Evolutionary conservation across 2,329 filamentous ascomycete species (phyloP).

Genomic region (Diaporthe sp.): DNA sequence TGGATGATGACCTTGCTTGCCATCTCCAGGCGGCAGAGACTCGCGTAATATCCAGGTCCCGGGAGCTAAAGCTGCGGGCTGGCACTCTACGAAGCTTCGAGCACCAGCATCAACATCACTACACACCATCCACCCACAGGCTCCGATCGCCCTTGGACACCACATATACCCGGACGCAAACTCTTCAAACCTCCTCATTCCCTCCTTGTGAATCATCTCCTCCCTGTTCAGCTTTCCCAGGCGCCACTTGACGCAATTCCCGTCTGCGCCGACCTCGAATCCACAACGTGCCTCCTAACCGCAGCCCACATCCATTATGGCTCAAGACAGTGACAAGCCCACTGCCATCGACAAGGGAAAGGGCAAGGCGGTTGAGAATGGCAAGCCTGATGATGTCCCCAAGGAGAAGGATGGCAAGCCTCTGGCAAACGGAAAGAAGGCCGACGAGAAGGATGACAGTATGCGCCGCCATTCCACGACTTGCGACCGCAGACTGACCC

Average conservation of each 20-base stretch:
- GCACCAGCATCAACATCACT: conserved; percentile 42
- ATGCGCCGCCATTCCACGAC: conserved; percentile 47
- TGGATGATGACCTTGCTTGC: conserved; percentile 39
- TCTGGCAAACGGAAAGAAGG: conserved; percentile 81
- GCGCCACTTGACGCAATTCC: conserved; percentile 45
- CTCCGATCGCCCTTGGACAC: conserved; percentile 24
- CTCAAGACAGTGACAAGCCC: conserved; percentile 90
- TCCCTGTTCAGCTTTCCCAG: conserved; percentile 43
- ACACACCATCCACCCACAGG: conserved; percentile 28
- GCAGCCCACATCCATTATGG: conserved; percentile 70
- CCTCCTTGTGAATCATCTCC: conserved; percentile 1
- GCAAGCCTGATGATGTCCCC: conserved; percentile 68
- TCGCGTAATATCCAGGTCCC: conserved; percentile 49
- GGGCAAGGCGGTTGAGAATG: conserved; percentile 84
- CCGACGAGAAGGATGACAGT: conserved; percentile 74
- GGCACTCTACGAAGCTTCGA: conserved; percentile 43
- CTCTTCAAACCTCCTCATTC: not conserved
- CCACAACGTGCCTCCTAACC: conserved; percentile 19
- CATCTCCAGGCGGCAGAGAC: conserved; percentile 53
- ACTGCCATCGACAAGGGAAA: conserved; percentile 95
- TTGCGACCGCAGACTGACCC: conserved; percentile 53
- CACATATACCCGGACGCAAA: conserved; percentile 29
- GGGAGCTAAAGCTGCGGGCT: conserved; percentile 43
- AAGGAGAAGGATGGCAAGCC: conserved; percentile 80
- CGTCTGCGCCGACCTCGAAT: conserved; percentile 36